Evolutionary conservation across 805 yeast species (phyloP).

Genomic region (Suhomyces pyralidae): DNA sequence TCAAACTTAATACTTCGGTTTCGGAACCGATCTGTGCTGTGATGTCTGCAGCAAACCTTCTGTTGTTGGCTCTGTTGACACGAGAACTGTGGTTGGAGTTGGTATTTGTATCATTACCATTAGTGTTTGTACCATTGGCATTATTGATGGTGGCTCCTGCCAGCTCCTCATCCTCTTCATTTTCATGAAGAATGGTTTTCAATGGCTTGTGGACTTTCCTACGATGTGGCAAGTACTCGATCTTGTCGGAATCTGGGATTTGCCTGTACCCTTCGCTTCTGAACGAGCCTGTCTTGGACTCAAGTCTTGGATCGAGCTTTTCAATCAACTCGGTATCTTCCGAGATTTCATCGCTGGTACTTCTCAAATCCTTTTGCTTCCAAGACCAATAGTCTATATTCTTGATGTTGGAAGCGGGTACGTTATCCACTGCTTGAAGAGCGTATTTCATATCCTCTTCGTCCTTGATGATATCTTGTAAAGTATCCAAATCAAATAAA

Average conservation of each 20-base stretch:
- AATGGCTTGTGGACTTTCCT: constrained; percentile 66
- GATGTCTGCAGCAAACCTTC: constrained; percentile 87
- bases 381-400: constrained; percentile 64
- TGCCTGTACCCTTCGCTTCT: constrained; percentile 71
- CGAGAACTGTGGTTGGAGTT: constrained; percentile 66
- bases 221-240: constrained; percentile 79
- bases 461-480: constrained; percentile 62
- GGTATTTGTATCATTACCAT: constrained; percentile 14
- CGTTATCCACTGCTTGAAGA: constrained; percentile 36
- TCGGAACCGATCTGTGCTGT: constrained; percentile 81
- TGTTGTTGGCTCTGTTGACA: constrained; percentile 79
- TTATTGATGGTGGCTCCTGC: constrained; percentile 1
- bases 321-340: constrained; percentile 28
- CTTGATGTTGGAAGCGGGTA: constrained; percentile 19
- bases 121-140: constrained; percentile 8
- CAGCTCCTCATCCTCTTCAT: constrained; percentile 33
- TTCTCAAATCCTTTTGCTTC: constrained; percentile 44
- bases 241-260: constrained; percentile 68
- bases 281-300: constrained; percentile 56
- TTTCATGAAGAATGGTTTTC: constrained; percentile 68
- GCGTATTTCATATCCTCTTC: constrained; percentile 67
- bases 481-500: constrained; percentile 41
- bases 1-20: constrained; percentile 75
- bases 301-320: constrained; percentile 28
- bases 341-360: constrained; percentile 20